Base-by-base conservation (phyloP, 768 basidiomycete species). In the Suillus alpinus region DNA sequence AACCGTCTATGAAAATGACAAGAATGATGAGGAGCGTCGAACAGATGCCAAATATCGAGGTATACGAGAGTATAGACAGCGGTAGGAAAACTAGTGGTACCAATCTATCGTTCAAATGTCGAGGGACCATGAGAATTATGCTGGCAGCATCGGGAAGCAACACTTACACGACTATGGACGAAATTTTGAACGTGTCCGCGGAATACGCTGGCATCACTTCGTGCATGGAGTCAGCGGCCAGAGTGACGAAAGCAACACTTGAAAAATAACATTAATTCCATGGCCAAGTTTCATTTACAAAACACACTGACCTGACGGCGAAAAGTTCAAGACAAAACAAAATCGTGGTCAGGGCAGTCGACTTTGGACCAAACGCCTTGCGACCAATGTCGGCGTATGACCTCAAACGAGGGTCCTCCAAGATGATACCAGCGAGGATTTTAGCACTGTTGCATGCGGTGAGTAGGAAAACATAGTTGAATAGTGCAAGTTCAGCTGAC, bases 301-400 rank as follows among this genome's bases (percentile, higher is more conserved):
- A 32, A 36, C 23, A 63, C 47, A 68, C 80, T 31, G 57, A 90
- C 91, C 88, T 84, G 29, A 96, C 81, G 40, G 92, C 85, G 69
- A 96, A 95, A 8, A 94, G 72, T 72, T 97, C 95, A 9, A 95
- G 77, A 65, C 92, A 94, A 71, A 97, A 96, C 64, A 96, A 78
- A 7, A 80, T 57, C 63, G 85, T 86, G 57, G 91, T 88, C 31
- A 89, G 66, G 0, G 85, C 75, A 34, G 83, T 86, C 0, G 88
- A 89, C 49, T 80, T 80, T 8, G 82, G 80, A 1, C 95, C 95
- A 73, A 95, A 96, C 1, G 95, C 94, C 68, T 91, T 93, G 60
- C 84, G 81, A 31, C 91, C 94, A 63, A 97, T 91, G 68, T 98
- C 95, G 4, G 92, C 84, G 70, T 97, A 98, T 6, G 94, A 93